Percentiles rank a stretch among this genome's conserved stretches.
These are phyloP conservation scores for Clitoria ternatea DNA, from an alignment of 306 rosid species.

Conservation along the genomic window DNA sequence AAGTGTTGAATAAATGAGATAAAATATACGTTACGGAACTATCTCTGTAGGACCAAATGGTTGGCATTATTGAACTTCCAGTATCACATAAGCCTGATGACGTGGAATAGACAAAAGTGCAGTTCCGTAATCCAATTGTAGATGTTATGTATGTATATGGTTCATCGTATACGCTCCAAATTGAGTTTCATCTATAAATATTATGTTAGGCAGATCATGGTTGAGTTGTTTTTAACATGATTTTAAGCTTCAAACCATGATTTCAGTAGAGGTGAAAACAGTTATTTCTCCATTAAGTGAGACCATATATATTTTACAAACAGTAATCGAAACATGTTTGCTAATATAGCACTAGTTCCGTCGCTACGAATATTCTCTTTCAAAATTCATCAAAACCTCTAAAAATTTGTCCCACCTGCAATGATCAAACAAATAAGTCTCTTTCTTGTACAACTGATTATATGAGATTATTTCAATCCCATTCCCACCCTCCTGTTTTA, in stretches of 20 bases:
- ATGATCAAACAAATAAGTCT: constrained; percentile 15
- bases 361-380: constrained; percentile 12
- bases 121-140: neutral
- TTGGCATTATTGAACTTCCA: neutral
- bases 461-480: neutral
- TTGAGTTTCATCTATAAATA: neutral
- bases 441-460: constrained; percentile 15
- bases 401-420: constrained; percentile 7
- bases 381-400: neutral
- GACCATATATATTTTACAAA: neutral
- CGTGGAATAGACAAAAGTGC: neutral
- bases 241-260: neutral
- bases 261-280: neutral
- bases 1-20: too few species aligned
- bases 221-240: neutral
- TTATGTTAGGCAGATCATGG: neutral
- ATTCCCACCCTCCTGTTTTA: neutral
- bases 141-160: neutral
- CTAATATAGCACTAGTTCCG: neutral
- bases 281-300: neutral
- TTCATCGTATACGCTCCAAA: neutral
- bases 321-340: neutral
- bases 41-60: neutral
- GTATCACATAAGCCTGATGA: neutral
- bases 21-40: too few species aligned